Base-by-base conservation (phyloP, 2,329 filamentous ascomycete genomes). In the Pezizomycotina sp. region DNA sequence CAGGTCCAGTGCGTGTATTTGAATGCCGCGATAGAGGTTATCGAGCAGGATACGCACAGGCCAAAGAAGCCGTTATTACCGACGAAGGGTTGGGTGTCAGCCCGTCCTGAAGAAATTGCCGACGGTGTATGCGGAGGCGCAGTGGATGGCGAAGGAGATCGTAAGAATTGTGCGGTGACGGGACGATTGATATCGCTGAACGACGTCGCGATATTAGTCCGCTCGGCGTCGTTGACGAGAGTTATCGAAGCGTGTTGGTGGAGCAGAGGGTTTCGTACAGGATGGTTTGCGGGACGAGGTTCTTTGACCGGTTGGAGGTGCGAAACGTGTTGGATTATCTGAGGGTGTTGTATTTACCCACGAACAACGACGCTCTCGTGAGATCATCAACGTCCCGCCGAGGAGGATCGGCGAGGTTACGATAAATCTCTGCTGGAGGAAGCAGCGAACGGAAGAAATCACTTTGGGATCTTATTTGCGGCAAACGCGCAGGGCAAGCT, bases 271-370 rank as follows among this genome's bases (percentile, higher is more conserved):
- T 95, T 25, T 68, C 83, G 1, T 98, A 95, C 57, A 74, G 74
- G 31, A 93, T 95, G 84, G 75, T 95, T 33, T 86, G 77, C 50
- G 86, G 89, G 2, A 71, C 73, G 45, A 78, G 80, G 40, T 98
- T 98, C 55, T 95, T 91, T 52, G 89, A 98, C 48, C 73, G 89
- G 33, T 68, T 72, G 3, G 86, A 98, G 55, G 77, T 95, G 53
- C 91, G 89, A 55, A 66, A 82, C 5, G 55, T 95, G 1, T 59
- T 95, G 3, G 83, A 93, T 54, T 95, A 98, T 54, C 63, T 95
- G 9, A 71, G 83, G 20, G 76, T 91, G 3, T 72, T 93, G 20
- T 71, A 80, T 51, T 77, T 91, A 45, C 80, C 83, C 1, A 68
- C 79, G 28, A 84, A 91, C 53, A 92, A 84, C 49, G 84, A 93